These are phyloP conservation scores for Garcia nutans DNA, from an alignment of 345 rosid species.

Conservation along the genomic window DNA sequence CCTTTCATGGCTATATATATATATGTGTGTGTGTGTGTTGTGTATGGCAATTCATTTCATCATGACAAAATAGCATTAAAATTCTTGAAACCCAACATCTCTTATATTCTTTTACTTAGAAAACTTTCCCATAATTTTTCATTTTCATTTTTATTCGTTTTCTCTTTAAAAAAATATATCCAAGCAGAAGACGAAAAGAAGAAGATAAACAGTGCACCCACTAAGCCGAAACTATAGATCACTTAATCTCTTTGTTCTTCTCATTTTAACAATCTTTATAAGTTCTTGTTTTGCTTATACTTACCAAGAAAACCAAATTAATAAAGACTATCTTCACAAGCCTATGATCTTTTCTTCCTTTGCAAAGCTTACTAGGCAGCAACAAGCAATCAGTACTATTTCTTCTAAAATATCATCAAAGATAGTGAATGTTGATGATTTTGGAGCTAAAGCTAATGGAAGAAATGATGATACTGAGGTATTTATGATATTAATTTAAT, in stretches of 20 bases:
- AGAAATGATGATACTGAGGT: conserved; percentile 41
- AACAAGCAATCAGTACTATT: not conserved
- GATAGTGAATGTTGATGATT: conserved; percentile 37
- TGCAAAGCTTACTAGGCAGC: not conserved
- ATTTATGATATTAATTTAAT: not conserved
- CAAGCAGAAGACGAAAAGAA: not conserved
- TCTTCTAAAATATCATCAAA: conserved; percentile 22
- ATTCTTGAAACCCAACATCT: not conserved
- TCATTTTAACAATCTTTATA: conserved; percentile 10
- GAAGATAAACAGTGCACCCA: conserved; percentile 18
- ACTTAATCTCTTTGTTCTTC: conserved; percentile 4
- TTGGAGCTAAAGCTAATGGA: conserved; percentile 44
- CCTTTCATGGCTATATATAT: conserved; percentile 6
- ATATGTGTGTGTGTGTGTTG: conserved; percentile 11
- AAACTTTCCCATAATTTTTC: not conserved
- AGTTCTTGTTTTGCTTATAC: conserved; percentile 19
- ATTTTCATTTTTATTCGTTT: not conserved
- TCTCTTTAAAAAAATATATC: not conserved
- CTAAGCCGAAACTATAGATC: not conserved
- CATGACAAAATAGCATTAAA: not conserved
- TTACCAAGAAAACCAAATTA: conserved; percentile 10
- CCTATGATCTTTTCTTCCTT: not conserved
- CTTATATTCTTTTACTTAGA: not conserved
- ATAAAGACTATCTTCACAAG: not conserved
- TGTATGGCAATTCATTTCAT: not conserved